Evolutionary conservation across 2,329 filamentous ascomycete species (phyloP), one percentile per base, ranked within the genome.

Genomic region (Berkeleyomyces basicola): DNA sequence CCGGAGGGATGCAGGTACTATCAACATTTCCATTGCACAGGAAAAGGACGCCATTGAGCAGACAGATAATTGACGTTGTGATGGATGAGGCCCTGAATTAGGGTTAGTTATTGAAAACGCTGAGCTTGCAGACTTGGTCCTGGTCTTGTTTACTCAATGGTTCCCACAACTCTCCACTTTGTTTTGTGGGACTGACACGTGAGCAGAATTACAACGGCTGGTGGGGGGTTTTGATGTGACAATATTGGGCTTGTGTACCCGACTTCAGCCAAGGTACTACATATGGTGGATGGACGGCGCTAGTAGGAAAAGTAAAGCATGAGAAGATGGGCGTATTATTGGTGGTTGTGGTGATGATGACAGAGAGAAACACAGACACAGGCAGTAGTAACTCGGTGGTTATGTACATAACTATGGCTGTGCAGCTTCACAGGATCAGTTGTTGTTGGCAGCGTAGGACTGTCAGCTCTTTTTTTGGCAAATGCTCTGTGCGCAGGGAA

Each of bases 401-500:
- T 23, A 43, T n/a, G 43, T 46, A n/a, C 43, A 44, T 14, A 23
- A 23, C 23, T 23, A 23, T 23, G 23, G 2, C 23, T 46, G 11
- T 46, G 14, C 49, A 55, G 23, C 23, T 23, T 23, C 23, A 2
- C 23, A 23, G 23, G 23, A 23, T 23, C 23, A 23, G 23, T 23
- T 23, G 23, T 23, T 33, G 49, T 55, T 14, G 49, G 49, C 31
- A 39, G 31, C 33, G 49, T 10, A 55, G 49, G n/a, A 55, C 33
- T 55, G 49, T 55, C 49, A 55, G 49, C 49, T 55, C 49, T 55
- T 55, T 55, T 55, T 55, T 55, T 55, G 49, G 49, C 23, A 55
- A 55, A n/a, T 55, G 11, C 49, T 55, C 49, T 55, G 49, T 55
- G 49, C 49, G 49, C 36, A 9, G 23, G 23, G 23, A 23, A 23